A percentile compares a stretch with the other conserved stretches of the same genome.
These are phyloP conservation scores for Thalassiosira hispida DNA, from an alignment of 352 stramenopile genomes.

Conservation along the genomic window DNA sequence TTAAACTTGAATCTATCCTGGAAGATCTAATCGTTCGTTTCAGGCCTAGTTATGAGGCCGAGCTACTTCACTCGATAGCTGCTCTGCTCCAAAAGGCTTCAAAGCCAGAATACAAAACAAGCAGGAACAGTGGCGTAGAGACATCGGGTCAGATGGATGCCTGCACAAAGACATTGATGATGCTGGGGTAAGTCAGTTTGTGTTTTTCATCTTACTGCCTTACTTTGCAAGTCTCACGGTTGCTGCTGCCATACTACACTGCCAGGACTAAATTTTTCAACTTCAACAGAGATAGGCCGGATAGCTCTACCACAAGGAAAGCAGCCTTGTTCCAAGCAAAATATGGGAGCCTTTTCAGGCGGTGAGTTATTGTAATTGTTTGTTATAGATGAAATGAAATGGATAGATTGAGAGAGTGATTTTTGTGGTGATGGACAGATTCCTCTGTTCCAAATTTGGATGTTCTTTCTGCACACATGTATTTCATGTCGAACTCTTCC, in stretches of 20 bases:
- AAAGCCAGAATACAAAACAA: constrained; percentile 84
- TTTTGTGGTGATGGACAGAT: too few species aligned
- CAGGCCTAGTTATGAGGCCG: constrained; percentile 95
- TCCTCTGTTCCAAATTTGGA: too few species aligned
- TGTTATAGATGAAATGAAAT: too few species aligned
- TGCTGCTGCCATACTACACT: too few species aligned
- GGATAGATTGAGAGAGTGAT: too few species aligned
- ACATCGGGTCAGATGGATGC: constrained; percentile 33
- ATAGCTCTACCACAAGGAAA: constrained; percentile 50
- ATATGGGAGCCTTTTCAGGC: constrained; percentile 47
- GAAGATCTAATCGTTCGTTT: constrained; percentile 99
- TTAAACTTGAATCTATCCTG: constrained; percentile 96
- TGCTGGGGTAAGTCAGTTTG: too few species aligned
- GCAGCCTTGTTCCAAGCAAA: constrained; percentile 54
- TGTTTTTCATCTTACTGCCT: too few species aligned
- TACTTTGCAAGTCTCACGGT: too few species aligned
- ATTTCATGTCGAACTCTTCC: too few species aligned
- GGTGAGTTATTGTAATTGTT: too few species aligned
- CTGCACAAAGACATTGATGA: constrained; percentile 54
- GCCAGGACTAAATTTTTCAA: constrained; percentile 63
- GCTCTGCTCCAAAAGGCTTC: constrained; percentile 91
- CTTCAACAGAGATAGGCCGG: constrained; percentile 48
- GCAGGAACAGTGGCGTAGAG: constrained; percentile 47
- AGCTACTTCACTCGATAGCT: constrained; percentile 95
- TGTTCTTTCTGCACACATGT: too few species aligned